Evolutionary conservation across 2,329 filamentous ascomycete species (phyloP), one percentile per base, ranked within the genome.

Genomic region (Clonostachys solani): DNA sequence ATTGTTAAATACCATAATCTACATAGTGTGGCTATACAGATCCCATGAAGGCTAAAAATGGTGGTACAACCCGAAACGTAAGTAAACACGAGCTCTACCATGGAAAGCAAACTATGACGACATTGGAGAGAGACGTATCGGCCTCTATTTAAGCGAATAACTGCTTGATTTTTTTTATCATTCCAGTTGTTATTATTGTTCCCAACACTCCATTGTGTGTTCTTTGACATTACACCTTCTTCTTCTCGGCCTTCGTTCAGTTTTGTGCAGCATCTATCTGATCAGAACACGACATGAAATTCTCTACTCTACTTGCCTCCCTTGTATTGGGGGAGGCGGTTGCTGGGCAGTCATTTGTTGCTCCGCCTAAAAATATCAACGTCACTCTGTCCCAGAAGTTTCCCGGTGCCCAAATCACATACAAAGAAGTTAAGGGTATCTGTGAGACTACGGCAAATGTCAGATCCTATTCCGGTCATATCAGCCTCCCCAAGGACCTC

Each of bases 391-490:
- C 49, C 16, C 34, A 49, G 34, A 36, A n/a, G 13, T 53, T 51
- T 40, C 47, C 46, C 4, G 56, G 55, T 5, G 52, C 52, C 4
- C 49, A 48, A 13, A 52, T 60, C 37, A 50, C 54, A 1, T 60
- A 57, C 40, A 60, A 60, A 42, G 40, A 55, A 47, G 57, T 59
- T 8, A 45, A n/a, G 12, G 49, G 38, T 5, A 48, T 59, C 4
- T 60, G 56, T 35, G 57, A 60, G 47, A 58, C 56, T 6, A 58
- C 55, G 0, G 35, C 50, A 4, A 53, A 50, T 0, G 52, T 58
- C n/a, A 51, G 49, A 15, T 49, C 53, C 5, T 60, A 57, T 37
- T 53, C 51, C 12, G 57, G 57, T 7, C 58, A 58, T 23, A 48
- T 60, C 7, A 52, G 49, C 2, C 43, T 60, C 2, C 56, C 57